phyloP scores from a whole-genome alignment of 1,284 basidiomycete genomes.

The Xerocomus minutiporus region DNA sequence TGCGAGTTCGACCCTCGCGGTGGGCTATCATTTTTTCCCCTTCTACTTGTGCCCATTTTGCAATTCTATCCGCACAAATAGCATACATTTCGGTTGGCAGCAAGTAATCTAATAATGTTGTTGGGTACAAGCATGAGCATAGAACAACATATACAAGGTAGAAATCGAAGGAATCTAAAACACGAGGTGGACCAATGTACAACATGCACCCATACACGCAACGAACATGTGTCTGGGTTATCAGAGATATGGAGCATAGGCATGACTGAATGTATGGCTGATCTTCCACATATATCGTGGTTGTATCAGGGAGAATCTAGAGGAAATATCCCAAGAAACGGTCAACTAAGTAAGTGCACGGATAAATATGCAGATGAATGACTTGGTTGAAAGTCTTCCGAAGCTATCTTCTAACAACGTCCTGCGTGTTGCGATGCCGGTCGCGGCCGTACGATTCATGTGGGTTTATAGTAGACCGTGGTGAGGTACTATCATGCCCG shows the following conservation, averaged over 20 bases:
- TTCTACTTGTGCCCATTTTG: too few species aligned
- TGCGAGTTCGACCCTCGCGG: constrained; percentile 90
- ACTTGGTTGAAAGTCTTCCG: constrained; percentile 8
- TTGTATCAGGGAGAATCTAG: constrained; percentile 26
- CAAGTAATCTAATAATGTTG: constrained; percentile 23
- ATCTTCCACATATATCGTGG: constrained; percentile 19
- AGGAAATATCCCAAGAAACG: constrained; percentile 30
- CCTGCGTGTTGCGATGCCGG: constrained; percentile 22
- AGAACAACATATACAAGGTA: constrained; percentile 15
- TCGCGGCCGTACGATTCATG: constrained; percentile 26
- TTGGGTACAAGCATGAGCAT: constrained; percentile 15
- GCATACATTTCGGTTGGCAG: constrained; percentile 15
- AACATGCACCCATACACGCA: constrained; percentile 15
- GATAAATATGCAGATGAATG: constrained; percentile 29
- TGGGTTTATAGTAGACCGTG: constrained; percentile 58
- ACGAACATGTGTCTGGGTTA: constrained; percentile 7
- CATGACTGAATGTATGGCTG: constrained; percentile 15
- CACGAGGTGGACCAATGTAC: constrained; percentile 10
- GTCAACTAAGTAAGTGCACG: constrained; percentile 23
- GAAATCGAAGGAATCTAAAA: constrained; percentile 10
- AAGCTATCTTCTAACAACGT: constrained; percentile 23
- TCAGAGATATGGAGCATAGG: constrained; percentile 12
- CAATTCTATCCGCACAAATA: not conserved
- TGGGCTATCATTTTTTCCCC: constrained; percentile 51
- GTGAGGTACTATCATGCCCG: constrained; percentile 44